Evolutionary conservation across 129 eudicot genomes (phyloP).

Genomic region (Cynara cardunculus): DNA sequence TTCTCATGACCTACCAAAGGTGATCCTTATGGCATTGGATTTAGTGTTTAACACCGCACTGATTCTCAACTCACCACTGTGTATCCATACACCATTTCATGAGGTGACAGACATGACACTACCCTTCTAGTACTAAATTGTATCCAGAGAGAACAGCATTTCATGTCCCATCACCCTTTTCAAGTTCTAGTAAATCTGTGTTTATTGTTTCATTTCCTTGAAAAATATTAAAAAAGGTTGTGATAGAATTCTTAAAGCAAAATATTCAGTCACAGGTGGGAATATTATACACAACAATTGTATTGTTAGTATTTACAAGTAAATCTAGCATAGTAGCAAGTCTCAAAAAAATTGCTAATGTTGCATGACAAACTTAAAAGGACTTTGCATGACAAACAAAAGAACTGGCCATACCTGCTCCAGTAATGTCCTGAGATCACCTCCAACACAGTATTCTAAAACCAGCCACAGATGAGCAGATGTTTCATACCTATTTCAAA

Average conservation of each 20-base stretch:
- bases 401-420: constrained; percentile 56
- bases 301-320: neutral
- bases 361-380: neutral
- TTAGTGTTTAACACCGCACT: no score
- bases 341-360: neutral
- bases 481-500: constrained; percentile 81
- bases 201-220: no score
- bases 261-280: neutral
- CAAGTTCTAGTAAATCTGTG: no score
- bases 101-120: no score
- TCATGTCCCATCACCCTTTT: no score
- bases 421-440: constrained; percentile 85
- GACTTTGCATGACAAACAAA: neutral
- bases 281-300: neutral
- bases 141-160: no score
- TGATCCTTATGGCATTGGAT: no score
- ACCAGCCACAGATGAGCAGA: constrained; percentile 94
- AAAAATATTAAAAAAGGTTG: no score
- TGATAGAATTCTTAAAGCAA: neutral
- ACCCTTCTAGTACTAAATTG: no score
- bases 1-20: no score
- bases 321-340: neutral
- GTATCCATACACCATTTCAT: no score
- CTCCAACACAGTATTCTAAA: constrained; percentile 97
- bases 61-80: no score